Base-by-base conservation (phyloP, 768 basidiomycete species). In the Pleurotus giganteus region DNA sequence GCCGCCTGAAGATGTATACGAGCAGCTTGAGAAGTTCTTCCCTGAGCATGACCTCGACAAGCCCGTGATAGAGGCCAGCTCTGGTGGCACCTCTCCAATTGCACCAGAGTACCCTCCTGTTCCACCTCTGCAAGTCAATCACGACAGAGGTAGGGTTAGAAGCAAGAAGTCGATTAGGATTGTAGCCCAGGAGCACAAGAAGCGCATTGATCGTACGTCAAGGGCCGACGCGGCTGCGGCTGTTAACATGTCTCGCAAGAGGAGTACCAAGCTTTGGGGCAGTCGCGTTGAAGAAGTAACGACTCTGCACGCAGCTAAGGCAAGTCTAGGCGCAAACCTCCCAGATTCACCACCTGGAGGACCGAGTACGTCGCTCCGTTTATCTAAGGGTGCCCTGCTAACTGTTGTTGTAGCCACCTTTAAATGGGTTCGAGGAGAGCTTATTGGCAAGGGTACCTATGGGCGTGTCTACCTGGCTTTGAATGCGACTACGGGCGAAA, bases 391-490 rank as follows among this genome's bases (percentile, higher is more conserved):
- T 31, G 17, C 56, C 49, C 54, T 26, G 23, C 39, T 27, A 53
- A 55, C 58, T 72, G 61, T 43, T 42, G 41, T 23, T 58, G 52
- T 64, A 89, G 91, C 85, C 23, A 94, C 94, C 39, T 94, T 98
- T 77, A 96, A 95, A 67, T 98, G 97, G 97, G 91, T 98, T 34
- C 89, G 96, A 63, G 97, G 97, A 50, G 94, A 98, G 71, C 79
- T 98, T 32, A 98, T 99, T 58, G 97, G 97, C 28, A 93, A 91
- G 65, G 97, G 97, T 23, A 95, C 94, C 11, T 99, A 95, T 64
- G 97, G 97, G 11, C 85, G 91, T 39, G 97, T 99, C 26, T 99
- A 98, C 65, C 83, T 98, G 53, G 97, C 93, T 15, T 76, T 98
- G 56, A 98, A 98, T 67, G 93, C 91, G 28, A 94, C 92, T 2